Base-by-base conservation (phyloP, 805 yeast genomes). In the Grigorovia jiainica region DNA sequence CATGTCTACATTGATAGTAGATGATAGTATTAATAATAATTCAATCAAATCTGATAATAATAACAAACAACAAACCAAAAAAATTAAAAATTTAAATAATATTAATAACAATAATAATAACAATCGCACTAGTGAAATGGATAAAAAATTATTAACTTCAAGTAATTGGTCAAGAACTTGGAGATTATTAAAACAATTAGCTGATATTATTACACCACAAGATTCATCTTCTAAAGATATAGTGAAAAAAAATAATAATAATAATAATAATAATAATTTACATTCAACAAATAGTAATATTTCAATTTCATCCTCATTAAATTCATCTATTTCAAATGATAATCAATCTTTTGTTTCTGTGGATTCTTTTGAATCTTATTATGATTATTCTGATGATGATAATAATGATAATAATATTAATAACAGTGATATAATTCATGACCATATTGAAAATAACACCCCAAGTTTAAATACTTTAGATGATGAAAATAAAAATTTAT, bases 181-280 rank as follows among this genome's bases (percentile, higher is more conserved):
- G 41, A 40, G 30, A n/a, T 15, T 43, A 11, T 38, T 52, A 42
- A 48, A 43, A 36, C 45, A 43, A 17, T 23, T 51, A 10, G 51
- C 48, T 17, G 43, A 47, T 17, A 42, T 38, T 29, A 34, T 51
- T 8, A 45, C 47, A n/a, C 39, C 47, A 25, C 21, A 21, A 13
- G 31, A 27, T 13, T 15, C 11, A 13, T 13, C 11, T 10, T 13
- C 11, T 13, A 15, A 27, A 4, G 5, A 27, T 13, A 10, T 10
- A 13, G n/a, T 13, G 6, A 27, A 13, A n/a, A n/a, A n/a, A n/a
- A n/a, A n/a, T n/a, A n/a, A n/a, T n/a, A 15, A 27, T 27, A 13
- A 11, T 27, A 27, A 10, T 13, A 13, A 27, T 13, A 10, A 13
- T 10, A 15, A 27, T 27, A 27, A 27, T 10, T 27, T 27, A 13